Percentiles rank a stretch among this genome's conserved stretches.
Evolutionary conservation across 192 early-diverging fungal genomes (phyloP).

Genomic region (Backusella mclennaniae): DNA sequence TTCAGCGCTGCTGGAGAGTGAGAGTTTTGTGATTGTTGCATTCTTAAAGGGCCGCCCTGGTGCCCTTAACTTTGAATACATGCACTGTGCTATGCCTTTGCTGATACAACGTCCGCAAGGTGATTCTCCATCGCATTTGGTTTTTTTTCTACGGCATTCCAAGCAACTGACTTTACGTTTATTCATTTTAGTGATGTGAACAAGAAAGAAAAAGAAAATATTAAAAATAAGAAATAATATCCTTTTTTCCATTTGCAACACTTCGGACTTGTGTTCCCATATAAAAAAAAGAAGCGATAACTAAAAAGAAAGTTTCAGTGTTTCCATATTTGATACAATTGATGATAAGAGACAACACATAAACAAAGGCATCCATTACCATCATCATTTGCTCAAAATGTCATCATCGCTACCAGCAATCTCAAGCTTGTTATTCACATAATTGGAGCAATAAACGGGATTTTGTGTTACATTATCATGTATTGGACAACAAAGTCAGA

Average conservation of each 20-base stretch:
- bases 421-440: slow-evolving; percentile 13
- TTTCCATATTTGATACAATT: not conserved
- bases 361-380: too few relatives aligned
- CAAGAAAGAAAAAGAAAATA: not conserved
- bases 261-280: not conserved
- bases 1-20: not conserved
- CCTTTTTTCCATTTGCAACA: not conserved
- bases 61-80: not conserved
- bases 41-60: not conserved
- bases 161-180: not conserved
- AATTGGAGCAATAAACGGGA: not conserved
- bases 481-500: not conserved
- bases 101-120: not conserved
- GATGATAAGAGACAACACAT: not conserved
- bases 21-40: not conserved
- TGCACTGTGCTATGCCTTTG: not conserved
- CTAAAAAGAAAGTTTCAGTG: not conserved
- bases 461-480: not conserved
- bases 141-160: not conserved
- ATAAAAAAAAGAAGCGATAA: not conserved
- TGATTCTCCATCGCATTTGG: not conserved
- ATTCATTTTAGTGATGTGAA: not conserved
- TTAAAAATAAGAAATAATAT: not conserved
- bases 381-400: too few relatives aligned
- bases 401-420: too few relatives aligned